Evolutionary conservation across 2,329 filamentous ascomycete genomes (phyloP).

Genomic region (Cytospora chrysosperma): DNA sequence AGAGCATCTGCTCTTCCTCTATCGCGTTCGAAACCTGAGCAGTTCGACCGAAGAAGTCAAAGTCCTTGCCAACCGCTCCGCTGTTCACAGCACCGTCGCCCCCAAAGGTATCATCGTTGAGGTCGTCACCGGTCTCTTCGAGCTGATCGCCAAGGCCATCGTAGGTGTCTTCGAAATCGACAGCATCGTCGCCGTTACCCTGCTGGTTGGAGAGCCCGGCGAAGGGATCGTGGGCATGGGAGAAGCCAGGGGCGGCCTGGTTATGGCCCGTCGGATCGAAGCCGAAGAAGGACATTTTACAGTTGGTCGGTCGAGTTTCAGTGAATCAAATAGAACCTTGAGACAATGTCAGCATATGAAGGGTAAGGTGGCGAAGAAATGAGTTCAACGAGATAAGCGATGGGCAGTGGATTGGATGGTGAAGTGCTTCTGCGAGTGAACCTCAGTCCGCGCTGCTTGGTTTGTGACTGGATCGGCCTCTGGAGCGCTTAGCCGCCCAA

Average conservation of each 20-base stretch:
- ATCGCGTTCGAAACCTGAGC: constrained; percentile 83
- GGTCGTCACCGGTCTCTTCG: constrained; percentile 86
- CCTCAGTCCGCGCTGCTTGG: not conserved
- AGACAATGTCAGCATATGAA: not conserved
- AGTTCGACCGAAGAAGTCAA: constrained; percentile 94
- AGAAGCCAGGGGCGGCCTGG: constrained; percentile 72
- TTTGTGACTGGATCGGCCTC: not conserved
- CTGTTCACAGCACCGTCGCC: constrained; percentile 42
- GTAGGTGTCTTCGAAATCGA: constrained; percentile 95
- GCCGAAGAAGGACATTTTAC: constrained; percentile 85
- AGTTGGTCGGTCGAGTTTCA: constrained; percentile 2
- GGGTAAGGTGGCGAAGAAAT: not conserved
- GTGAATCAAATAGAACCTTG: not conserved
- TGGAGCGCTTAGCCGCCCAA: not conserved
- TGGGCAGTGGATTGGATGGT: not conserved
- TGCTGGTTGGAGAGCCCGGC: constrained; percentile 70
- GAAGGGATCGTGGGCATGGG: constrained; percentile 82
- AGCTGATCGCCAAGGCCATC: constrained; percentile 90
- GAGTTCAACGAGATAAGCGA: not conserved
- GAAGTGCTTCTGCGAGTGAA: not conserved
- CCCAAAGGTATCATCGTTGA: constrained; percentile 96
- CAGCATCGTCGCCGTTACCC: constrained; percentile 56
- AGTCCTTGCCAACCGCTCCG: constrained; percentile 76
- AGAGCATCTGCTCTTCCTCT: constrained; percentile 87
- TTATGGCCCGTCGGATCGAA: constrained; percentile 75